phyloP scores from a whole-genome alignment of 768 basidiomycete genomes.

The Holtermannia corniformis region DNA sequence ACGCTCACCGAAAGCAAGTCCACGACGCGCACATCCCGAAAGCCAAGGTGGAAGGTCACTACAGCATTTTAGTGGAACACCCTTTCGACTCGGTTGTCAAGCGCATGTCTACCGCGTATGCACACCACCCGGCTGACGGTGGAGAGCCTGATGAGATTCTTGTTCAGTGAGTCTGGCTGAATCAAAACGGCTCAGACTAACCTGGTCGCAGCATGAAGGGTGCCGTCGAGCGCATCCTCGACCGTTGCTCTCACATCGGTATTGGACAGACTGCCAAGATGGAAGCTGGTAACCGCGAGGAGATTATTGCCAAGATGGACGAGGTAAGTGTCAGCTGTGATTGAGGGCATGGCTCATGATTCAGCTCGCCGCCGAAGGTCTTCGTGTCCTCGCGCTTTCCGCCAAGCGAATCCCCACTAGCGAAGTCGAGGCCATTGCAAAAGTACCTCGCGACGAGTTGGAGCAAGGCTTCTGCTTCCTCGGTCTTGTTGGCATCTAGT shows the following conservation, averaged over 20 bases:
- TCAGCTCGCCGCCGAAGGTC: slow-evolving; percentile 43
- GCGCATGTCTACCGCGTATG: slow-evolving; percentile 45
- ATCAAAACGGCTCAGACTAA: neutral
- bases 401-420: slow-evolving; percentile 38
- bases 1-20: slow-evolving; percentile 5
- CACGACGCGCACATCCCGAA: slow-evolving; percentile 20
- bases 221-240: slow-evolving; percentile 48
- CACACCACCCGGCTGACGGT: slow-evolving; percentile 16
- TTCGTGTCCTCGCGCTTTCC: slow-evolving; percentile 44
- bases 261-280: neutral
- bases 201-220: slow-evolving; percentile 39
- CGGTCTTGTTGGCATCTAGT: slow-evolving; percentile 49
- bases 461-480: slow-evolving; percentile 49
- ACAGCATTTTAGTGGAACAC: slow-evolving; percentile 43
- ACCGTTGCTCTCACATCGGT: slow-evolving; percentile 43
- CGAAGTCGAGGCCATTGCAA: slow-evolving; percentile 35
- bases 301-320: slow-evolving; percentile 18
- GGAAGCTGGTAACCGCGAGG: neutral
- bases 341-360: too few species aligned
- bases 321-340: too few species aligned
- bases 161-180: neutral
- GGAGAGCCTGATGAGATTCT: slow-evolving; percentile 3
- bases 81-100: slow-evolving; percentile 52
- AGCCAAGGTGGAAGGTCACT: slow-evolving; percentile 33
- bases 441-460: slow-evolving; percentile 44